These are phyloP conservation scores for Hsuehochloa calcarea DNA, from an alignment of 176 grass and related monocot species.

Conservation along the genomic window DNA sequence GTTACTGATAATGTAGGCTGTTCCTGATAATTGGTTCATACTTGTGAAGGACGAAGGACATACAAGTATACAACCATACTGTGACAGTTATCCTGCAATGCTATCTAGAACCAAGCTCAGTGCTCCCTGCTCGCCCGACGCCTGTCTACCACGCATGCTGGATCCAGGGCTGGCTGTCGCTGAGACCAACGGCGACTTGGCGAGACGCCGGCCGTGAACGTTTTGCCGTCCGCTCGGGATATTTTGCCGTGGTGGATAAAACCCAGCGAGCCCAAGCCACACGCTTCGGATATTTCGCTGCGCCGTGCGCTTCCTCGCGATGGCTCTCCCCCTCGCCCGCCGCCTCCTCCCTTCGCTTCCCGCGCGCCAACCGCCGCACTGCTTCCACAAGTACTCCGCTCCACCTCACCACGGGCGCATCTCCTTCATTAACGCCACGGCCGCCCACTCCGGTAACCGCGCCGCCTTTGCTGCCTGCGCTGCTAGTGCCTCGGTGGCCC, in stretches of 20 bases:
- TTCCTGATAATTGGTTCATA: neutral
- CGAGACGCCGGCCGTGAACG: neutral
- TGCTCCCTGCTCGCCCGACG: neutral
- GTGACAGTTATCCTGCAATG: neutral
- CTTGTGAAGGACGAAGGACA: neutral
- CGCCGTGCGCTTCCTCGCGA: slow-evolving; percentile 22
- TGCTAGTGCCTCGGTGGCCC: slow-evolving; percentile 22
- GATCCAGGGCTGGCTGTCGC: neutral
- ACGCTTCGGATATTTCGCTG: neutral
- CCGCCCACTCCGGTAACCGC: slow-evolving; percentile 10
- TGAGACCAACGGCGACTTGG: slow-evolving; percentile 7
- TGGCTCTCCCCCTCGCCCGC: slow-evolving; percentile 53
- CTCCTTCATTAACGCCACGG: slow-evolving; percentile 1
- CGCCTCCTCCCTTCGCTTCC: slow-evolving; percentile 34
- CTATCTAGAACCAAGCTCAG: neutral
- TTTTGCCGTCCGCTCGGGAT: neutral
- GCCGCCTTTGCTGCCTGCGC: neutral
- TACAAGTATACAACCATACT: neutral
- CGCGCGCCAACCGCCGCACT: slow-evolving; percentile 18
- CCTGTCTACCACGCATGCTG: neutral
- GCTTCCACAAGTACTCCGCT: slow-evolving; percentile 10
- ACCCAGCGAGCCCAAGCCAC: slow-evolving; percentile 7
- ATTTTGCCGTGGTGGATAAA: slow-evolving; percentile 43
- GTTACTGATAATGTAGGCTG: no score
- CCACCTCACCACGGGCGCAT: slow-evolving; percentile 1